Percentiles rank a stretch among this genome's conserved stretches.
Conservation (phyloP, 2,329 filamentous ascomycete genomes). For the Venturia nashicola region DNA sequence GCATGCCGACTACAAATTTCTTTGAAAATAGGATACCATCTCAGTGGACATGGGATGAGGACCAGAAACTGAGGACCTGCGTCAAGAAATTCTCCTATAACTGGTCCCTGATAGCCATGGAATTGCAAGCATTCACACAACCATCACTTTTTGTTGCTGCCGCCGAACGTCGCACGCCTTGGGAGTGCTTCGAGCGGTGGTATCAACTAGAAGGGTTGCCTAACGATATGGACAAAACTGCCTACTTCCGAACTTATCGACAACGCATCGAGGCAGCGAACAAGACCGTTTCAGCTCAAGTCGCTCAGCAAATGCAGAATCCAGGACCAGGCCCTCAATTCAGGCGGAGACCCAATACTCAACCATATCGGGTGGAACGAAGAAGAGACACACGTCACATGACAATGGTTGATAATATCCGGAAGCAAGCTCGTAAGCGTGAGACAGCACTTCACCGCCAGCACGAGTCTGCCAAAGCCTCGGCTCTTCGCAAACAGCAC, state of each 20-base stretch:
- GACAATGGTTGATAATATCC: conserved; percentile 84
- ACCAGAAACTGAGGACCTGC: conserved; percentile 73
- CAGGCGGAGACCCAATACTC: conserved; percentile 63
- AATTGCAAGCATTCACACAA: conserved; percentile 45
- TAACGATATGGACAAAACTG: conserved; percentile 85
- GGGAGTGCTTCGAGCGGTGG: conserved; percentile 99
- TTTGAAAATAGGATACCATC: conserved; percentile 80
- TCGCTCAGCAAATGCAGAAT: conserved; percentile 14
- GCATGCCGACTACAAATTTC: conserved; percentile 82
- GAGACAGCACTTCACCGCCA: conserved; percentile 80
- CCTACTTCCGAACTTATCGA: conserved; percentile 76
- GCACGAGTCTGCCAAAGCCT: conserved; percentile 57
- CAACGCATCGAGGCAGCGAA: conserved; percentile 51
- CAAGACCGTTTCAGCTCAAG: conserved; percentile 42
- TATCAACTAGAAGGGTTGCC: conserved; percentile 83
- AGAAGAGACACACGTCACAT: conserved; percentile 78
- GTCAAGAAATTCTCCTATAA: conserved; percentile 95
- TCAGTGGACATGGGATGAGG: conserved; percentile 82
- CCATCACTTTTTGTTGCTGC: conserved; percentile 72
- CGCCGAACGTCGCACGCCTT: conserved; percentile 80
- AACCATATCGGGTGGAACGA: conserved; percentile 74
- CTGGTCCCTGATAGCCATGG: conserved; percentile 85
- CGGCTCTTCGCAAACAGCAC: conserved; percentile 70
- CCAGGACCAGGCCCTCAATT: conserved; percentile 33
- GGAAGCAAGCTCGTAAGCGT: conserved; percentile 87